These are phyloP conservation scores for Wallacemonas sp. DNA, from an alignment of 208 protist genomes.

Conservation along the genomic window DNA sequence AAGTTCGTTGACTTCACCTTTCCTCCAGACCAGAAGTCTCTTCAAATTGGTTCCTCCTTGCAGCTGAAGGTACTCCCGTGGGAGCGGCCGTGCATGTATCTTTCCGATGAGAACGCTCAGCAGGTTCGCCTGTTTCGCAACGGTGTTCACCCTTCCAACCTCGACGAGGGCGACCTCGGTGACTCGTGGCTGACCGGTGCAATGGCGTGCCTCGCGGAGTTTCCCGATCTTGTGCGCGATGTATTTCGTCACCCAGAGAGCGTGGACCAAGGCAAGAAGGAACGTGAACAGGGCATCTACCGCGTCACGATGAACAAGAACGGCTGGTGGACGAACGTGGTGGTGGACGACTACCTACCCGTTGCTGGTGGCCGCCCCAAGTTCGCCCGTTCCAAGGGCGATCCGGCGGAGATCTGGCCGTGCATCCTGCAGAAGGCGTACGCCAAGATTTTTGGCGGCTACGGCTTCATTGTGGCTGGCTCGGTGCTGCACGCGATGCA, in stretches of 20 bases:
- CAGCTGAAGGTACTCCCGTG: conserved; percentile 73
- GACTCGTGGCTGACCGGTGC: conserved; percentile 81
- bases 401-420: conserved; percentile 80
- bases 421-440: conserved; percentile 88
- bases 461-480: conserved; percentile 74
- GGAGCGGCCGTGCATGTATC: conserved; percentile 77
- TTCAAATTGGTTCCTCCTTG: conserved; percentile 57
- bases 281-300: conserved; percentile 59
- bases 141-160: conserved; percentile 67
- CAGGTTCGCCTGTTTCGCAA: conserved; percentile 76
- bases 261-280: conserved; percentile 45
- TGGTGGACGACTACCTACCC: conserved; percentile 89
- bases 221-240: conserved; percentile 55
- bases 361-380: conserved; percentile 51
- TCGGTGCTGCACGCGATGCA: conserved; percentile 72
- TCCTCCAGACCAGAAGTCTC: conserved; percentile 65
- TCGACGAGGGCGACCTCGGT: conserved; percentile 79
- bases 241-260: conserved; percentile 73
- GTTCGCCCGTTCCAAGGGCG: conserved; percentile 56
- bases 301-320: conserved; percentile 85
- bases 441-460: conserved; percentile 82
- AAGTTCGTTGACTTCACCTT: conserved; percentile 82
- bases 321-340: conserved; percentile 85
- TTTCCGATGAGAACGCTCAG: conserved; percentile 64
- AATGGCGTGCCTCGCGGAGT: conserved; percentile 62